Evolutionary conservation across 257 asterid species (phyloP).

Genomic region (Gardenia jasminoides): DNA sequence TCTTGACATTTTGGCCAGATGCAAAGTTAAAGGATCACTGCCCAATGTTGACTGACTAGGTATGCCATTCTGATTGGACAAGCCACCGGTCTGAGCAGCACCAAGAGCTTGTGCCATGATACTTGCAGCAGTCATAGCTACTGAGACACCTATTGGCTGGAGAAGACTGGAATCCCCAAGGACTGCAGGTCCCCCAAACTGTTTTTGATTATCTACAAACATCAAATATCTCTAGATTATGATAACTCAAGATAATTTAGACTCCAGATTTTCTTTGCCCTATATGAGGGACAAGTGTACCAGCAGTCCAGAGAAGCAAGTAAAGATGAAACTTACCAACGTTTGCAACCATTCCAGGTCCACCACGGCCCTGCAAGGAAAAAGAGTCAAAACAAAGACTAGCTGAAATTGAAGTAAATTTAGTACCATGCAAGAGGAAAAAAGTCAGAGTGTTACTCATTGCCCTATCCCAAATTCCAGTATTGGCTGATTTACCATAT

Average conservation of each 20-base stretch:
- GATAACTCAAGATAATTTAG: background rate
- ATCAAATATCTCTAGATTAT: slow-evolving; percentile 4
- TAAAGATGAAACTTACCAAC: slow-evolving; percentile 47
- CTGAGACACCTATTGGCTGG: slow-evolving; percentile 82
- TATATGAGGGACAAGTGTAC: background rate
- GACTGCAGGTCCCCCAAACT: slow-evolving; percentile 57
- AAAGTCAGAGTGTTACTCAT: background rate
- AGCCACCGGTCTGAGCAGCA: slow-evolving; percentile 54
- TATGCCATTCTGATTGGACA: slow-evolving; percentile 43
- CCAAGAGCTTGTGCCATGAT: slow-evolving; percentile 92
- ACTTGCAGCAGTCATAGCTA: slow-evolving; percentile 76
- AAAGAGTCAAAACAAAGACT: slow-evolving; percentile 1
- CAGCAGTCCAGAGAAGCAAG: slow-evolving; percentile 5
- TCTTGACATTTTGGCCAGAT: slow-evolving; percentile 85
- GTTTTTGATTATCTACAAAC: slow-evolving; percentile 58
- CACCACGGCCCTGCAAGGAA: slow-evolving; percentile 83
- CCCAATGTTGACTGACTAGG: slow-evolving; percentile 46
- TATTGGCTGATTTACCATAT: background rate
- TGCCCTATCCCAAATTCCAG: background rate
- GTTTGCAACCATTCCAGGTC: slow-evolving; percentile 69
- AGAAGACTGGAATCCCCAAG: slow-evolving; percentile 51
- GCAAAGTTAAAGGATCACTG: slow-evolving; percentile 72
- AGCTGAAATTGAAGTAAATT: slow-evolving; percentile 1
- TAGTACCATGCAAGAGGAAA: background rate
- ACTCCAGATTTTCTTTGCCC: background rate